These are phyloP conservation scores for Fomitopsis betulina DNA, from an alignment of 1,284 basidiomycete species.

Conservation along the genomic window DNA sequence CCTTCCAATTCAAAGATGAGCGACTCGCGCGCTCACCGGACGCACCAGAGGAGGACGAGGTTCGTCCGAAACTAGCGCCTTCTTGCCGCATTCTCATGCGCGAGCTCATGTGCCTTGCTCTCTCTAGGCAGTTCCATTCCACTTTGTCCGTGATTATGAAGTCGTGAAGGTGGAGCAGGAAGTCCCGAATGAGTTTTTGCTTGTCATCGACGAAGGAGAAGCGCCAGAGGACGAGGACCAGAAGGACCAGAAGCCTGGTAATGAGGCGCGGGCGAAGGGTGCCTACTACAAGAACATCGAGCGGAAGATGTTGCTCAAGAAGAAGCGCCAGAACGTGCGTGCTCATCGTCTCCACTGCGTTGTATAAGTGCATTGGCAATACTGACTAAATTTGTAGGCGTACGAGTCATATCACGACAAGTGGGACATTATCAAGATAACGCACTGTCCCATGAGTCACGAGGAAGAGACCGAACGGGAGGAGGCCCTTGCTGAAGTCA, in stretches of 20 bases:
- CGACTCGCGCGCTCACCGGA: constrained; percentile 31
- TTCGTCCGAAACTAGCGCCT: constrained; percentile 4
- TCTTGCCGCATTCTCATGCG: constrained; percentile 11
- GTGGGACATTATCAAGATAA: constrained; percentile 72
- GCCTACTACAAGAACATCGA: constrained; percentile 88
- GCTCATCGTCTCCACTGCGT: neutral
- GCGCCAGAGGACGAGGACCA: constrained; percentile 32
- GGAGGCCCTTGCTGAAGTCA: constrained; percentile 48
- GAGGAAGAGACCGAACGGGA: constrained; percentile 51
- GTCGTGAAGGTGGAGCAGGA: constrained; percentile 81
- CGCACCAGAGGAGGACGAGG: constrained; percentile 49
- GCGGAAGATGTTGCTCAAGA: constrained; percentile 82
- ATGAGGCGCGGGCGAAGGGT: constrained; percentile 36
- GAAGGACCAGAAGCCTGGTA: constrained; percentile 13
- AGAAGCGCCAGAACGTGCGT: constrained; percentile 75
- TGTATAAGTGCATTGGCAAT: neutral
- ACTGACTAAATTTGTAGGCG: constrained; percentile 33
- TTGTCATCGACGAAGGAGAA: constrained; percentile 66
- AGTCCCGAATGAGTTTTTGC: constrained; percentile 78
- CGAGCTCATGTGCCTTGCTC: neutral
- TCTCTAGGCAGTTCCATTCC: constrained; percentile 59
- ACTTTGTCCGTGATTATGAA: constrained; percentile 78
- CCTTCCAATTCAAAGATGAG: constrained; percentile 26
- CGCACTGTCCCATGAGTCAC: constrained; percentile 45
- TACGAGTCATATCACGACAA: constrained; percentile 69